Evolutionary conservation across 2,329 filamentous ascomycete genomes (phyloP).

Genomic region (Aspergillus sergii): DNA sequence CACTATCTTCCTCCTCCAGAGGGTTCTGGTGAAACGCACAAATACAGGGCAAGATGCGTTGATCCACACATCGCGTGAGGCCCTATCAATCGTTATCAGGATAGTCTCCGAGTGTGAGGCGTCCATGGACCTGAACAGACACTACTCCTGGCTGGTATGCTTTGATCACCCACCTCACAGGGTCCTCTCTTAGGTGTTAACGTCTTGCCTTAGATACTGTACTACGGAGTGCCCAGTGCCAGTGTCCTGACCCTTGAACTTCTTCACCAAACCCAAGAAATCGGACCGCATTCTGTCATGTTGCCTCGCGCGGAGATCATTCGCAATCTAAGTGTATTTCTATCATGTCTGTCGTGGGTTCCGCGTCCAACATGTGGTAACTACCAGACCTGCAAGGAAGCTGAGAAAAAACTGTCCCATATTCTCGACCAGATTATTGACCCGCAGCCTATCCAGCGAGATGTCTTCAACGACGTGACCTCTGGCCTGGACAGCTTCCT

Average conservation of each 20-base stretch:
- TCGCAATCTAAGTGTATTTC: slow-evolving; percentile 38
- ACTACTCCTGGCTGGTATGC: slow-evolving; percentile 40
- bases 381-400: slow-evolving; percentile 38
- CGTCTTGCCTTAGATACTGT: slow-evolving; percentile 26
- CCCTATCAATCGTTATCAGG: slow-evolving; percentile 32
- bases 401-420: slow-evolving; percentile 38
- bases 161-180: not conserved
- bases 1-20: slow-evolving; percentile 37
- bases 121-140: slow-evolving; percentile 33
- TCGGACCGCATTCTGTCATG: slow-evolving; percentile 25
- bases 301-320: slow-evolving; percentile 36
- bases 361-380: slow-evolving; percentile 38
- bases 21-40: slow-evolving; percentile 36
- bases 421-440: slow-evolving; percentile 41
- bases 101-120: slow-evolving; percentile 31
- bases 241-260: slow-evolving; percentile 38
- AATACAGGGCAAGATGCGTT: slow-evolving; percentile 34
- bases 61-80: slow-evolving; percentile 35
- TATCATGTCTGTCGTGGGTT: slow-evolving; percentile 37
- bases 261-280: slow-evolving; percentile 34
- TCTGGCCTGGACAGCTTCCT: slow-evolving; percentile 35
- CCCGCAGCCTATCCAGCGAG: slow-evolving; percentile 32
- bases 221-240: slow-evolving; percentile 36
- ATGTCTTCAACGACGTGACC: slow-evolving; percentile 32
- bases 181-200: slow-evolving; percentile 4